Evolutionary conservation across 164 flowering plant species (phyloP).

Genomic region (Platanus orientalis): DNA sequence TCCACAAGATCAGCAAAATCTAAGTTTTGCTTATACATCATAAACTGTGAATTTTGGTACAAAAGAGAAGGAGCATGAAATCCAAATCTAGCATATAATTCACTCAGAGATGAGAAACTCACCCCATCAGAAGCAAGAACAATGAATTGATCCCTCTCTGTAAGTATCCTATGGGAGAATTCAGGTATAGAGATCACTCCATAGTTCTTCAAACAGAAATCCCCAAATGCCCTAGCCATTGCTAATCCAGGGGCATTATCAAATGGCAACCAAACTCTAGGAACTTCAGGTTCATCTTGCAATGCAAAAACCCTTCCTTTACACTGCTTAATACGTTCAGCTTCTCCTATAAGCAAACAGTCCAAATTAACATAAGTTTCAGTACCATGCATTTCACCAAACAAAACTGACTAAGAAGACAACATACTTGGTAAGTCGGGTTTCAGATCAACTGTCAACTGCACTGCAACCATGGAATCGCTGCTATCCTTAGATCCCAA

Average conservation of each 20-base stretch:
- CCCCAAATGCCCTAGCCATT: slow-evolving; percentile 99
- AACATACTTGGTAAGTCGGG: slow-evolving; percentile 90
- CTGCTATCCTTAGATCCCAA: slow-evolving; percentile 65
- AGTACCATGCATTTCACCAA: background rate
- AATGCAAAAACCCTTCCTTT: slow-evolving; percentile 94
- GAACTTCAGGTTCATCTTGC: slow-evolving; percentile 95
- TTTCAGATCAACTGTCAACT: slow-evolving; percentile 81
- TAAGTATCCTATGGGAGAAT: slow-evolving; percentile 63
- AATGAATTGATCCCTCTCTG: slow-evolving; percentile 77
- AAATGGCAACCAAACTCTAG: slow-evolving; percentile 82
- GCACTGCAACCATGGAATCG: slow-evolving; percentile 64
- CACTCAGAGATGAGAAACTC: slow-evolving; percentile 17
- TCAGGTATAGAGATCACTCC: slow-evolving; percentile 93
- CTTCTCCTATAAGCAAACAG: slow-evolving; percentile 55
- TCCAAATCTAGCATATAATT: background rate
- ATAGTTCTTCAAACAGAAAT: slow-evolving; percentile 92
- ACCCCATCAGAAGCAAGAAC: slow-evolving; percentile 99
- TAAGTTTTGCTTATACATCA: too few relatives aligned
- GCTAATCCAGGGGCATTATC: slow-evolving; percentile 94
- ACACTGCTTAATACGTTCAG: slow-evolving; percentile 87
- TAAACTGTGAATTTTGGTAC: background rate
- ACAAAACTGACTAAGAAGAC: background rate
- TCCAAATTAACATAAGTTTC: slow-evolving; percentile 5
- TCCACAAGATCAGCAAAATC: too few relatives aligned
- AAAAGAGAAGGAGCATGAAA: background rate